Evolutionary conservation across 2,329 filamentous ascomycete genomes (phyloP), one percentile per base, ranked within the genome.

Genomic region (Fusarium denticulatum): DNA sequence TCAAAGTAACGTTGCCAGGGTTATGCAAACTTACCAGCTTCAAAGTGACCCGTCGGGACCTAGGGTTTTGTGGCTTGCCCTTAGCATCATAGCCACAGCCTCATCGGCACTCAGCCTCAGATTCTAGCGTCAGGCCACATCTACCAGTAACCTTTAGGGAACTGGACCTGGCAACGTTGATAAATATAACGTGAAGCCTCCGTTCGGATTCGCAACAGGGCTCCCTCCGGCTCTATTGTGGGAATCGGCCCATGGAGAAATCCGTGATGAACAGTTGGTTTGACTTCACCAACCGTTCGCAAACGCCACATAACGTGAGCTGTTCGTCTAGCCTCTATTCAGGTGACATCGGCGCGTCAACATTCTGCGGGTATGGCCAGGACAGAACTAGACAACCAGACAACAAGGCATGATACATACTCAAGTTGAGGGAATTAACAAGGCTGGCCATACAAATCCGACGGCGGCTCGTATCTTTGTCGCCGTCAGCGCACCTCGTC

Each of bases 1-100:
- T 60, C 39, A 43, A 43, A 60, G 75, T 73, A 77, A 77, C 75
- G 75, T 77, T 77, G 62, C 64, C 45, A 67, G 28, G 64, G 62
- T 67, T 39, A 71, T 63, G 66, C 66, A 67, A 50, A 58, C 32
- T 60, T 71, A 65, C 64, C 49, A 52, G 30, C 45, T 39, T 24
- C 32, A 18, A 52, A 11, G 47, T 34, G 47, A 69, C 64, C 65
- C 55, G 57, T 69, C 32, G 22, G 34, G 36, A 34, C 43, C 52
- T 58, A 64, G 59, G 49, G 30, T 36, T 45, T 47, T 67, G 61
- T 74, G 71, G 73, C 71, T 65, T 71, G 64, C 57, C 46, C 60
- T 71, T 69, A 64, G 39, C 30, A 64, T 34, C 40, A 71, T 52
- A 37, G 56, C 49, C 67, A 70, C 42, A 60, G 53, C 67, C 71